Evolutionary conservation across 2,329 filamentous ascomycete species (phyloP).

Genomic region (Pseudocercospora fijiensis): DNA sequence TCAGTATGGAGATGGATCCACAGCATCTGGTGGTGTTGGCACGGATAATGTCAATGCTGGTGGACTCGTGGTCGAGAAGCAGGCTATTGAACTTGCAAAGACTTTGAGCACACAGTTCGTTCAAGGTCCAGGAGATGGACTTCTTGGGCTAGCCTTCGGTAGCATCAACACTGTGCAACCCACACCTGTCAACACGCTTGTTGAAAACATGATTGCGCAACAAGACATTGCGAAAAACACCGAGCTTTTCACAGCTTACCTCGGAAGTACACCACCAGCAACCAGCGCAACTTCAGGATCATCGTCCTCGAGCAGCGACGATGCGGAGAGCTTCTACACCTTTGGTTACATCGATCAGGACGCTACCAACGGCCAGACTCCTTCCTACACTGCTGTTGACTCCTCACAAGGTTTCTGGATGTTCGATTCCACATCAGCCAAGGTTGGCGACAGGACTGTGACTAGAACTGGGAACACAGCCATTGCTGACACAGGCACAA

Average conservation of each 20-base stretch:
- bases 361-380: slow-evolving; percentile 47
- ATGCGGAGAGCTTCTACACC: slow-evolving; percentile 59
- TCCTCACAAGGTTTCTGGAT: slow-evolving; percentile 67
- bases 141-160: slow-evolving; percentile 64
- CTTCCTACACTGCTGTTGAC: slow-evolving; percentile 61
- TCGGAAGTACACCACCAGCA: slow-evolving; percentile 57
- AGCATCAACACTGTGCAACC: slow-evolving; percentile 41
- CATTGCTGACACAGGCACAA: slow-evolving; percentile 70
- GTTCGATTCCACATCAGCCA: slow-evolving; percentile 58
- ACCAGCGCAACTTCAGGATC: slow-evolving; percentile 8
- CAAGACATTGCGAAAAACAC: slow-evolving; percentile 53
- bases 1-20: slow-evolving; percentile 65
- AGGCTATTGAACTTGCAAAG: slow-evolving; percentile 66
- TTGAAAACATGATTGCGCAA: slow-evolving; percentile 67
- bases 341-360: slow-evolving; percentile 69
- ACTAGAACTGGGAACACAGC: slow-evolving; percentile 62
- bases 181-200: slow-evolving; percentile 59
- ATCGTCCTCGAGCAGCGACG: background rate
- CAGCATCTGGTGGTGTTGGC: slow-evolving; percentile 63
- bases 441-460: slow-evolving; percentile 41
- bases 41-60: slow-evolving; percentile 64
- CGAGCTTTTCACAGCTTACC: slow-evolving; percentile 63
- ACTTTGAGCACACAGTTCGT: slow-evolving; percentile 59
- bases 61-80: slow-evolving; percentile 59
- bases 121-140: slow-evolving; percentile 59